Percentiles rank a stretch among this genome's conserved stretches.
phyloP scores from a whole-genome alignment of 176 grass and related monocot genomes.

The Alopecurus myosuroides region DNA sequence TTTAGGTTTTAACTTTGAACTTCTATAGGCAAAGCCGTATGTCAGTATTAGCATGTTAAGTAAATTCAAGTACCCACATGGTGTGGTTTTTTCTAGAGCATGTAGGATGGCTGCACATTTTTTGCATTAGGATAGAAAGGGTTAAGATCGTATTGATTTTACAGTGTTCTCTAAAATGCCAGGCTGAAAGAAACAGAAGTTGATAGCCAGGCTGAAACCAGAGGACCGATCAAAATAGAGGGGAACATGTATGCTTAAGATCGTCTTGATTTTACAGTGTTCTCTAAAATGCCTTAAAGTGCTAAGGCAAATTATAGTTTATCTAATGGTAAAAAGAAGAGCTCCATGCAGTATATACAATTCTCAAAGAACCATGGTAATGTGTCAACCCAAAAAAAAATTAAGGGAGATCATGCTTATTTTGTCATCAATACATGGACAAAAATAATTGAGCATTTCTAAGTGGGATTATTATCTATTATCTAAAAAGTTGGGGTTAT shows the following conservation, averaged over 20 bases:
- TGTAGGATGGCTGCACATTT: not conserved
- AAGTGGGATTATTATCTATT: not conserved
- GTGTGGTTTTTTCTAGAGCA: not conserved
- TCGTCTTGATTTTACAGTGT: not conserved
- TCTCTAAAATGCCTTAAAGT: not conserved
- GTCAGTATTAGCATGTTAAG: not conserved
- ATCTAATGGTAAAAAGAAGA: not conserved
- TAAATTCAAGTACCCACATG: not conserved
- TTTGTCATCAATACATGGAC: not conserved
- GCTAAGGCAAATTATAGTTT: not conserved
- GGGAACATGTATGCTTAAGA: not conserved
- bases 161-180: too few species aligned
- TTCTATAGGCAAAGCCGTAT: not conserved
- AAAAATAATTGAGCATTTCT: not conserved
- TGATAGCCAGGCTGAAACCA: not conserved
- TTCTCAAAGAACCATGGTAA: not conserved
- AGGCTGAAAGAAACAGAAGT: not conserved
- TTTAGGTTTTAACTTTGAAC: not conserved
- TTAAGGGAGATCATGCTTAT: conserved; percentile 1
- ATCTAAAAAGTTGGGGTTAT: not conserved
- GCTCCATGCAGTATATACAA: not conserved
- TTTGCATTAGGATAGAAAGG: not conserved
- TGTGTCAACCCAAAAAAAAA: not conserved
- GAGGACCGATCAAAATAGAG: not conserved
- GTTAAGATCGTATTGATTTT: too few species aligned